These are phyloP conservation scores for Plantago coronopus DNA, from an alignment of 305 asterid genomes.

Conservation along the genomic window DNA sequence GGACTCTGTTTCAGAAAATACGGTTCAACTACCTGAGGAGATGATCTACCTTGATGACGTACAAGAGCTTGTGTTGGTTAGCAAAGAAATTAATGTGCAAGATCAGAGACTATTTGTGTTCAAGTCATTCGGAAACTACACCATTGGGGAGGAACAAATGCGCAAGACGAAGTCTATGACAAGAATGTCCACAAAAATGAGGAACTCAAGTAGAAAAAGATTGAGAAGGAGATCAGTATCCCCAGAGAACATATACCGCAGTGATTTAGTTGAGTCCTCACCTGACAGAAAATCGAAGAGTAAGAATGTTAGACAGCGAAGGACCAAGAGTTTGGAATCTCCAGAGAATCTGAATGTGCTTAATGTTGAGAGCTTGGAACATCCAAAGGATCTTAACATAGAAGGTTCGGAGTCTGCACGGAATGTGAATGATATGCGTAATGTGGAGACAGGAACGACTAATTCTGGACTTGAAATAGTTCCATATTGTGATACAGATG, in stretches of 20 bases:
- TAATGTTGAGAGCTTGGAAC: neutral
- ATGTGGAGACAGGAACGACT: constrained; percentile 1
- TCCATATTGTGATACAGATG: neutral
- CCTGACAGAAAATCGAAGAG: constrained; percentile 25
- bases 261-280: constrained; percentile 23
- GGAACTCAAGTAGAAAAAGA: constrained; percentile 30
- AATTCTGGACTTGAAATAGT: neutral
- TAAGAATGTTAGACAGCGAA: constrained; percentile 18
- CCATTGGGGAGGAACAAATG: constrained; percentile 6
- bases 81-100: constrained; percentile 34
- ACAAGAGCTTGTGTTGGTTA: constrained; percentile 45
- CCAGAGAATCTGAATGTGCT: neutral
- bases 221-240: constrained; percentile 35
- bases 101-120: constrained; percentile 72
- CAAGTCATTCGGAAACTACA: constrained; percentile 29
- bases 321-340: constrained; percentile 17
- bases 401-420: no score
- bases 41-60: constrained; percentile 57
- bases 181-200: constrained; percentile 21
- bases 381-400: no score
- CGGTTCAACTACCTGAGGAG: constrained; percentile 32
- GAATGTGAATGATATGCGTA: neutral
- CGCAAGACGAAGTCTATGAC: constrained; percentile 18
- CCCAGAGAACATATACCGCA: constrained; percentile 37
- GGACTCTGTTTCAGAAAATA: constrained; percentile 38